A percentile compares a stretch with the other conserved stretches of the same genome.
phyloP scores from a whole-genome alignment of 345 rosid species.

The Gossypium anomalum region DNA sequence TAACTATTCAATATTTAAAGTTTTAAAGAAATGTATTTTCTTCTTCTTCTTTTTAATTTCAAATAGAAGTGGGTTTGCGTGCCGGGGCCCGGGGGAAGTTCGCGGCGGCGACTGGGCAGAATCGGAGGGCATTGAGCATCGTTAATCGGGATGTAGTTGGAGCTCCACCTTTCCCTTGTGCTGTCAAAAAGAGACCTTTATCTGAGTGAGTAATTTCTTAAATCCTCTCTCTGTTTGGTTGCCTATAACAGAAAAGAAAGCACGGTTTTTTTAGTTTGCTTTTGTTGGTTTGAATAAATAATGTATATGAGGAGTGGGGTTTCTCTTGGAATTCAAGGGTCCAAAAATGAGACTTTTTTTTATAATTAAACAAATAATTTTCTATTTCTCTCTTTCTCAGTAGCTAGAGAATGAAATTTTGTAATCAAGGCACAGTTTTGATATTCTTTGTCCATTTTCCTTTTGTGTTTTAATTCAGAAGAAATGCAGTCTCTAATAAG shows the following conservation, averaged over 20 bases:
- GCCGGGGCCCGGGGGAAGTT: slow-evolving; percentile 59
- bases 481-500: slow-evolving; percentile 41
- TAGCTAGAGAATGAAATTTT: background rate
- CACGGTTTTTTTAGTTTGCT: background rate
- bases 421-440: background rate
- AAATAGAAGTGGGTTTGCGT: slow-evolving; percentile 41
- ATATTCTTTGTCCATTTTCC: background rate
- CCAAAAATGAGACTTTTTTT: background rate
- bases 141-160: slow-evolving; percentile 61
- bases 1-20: background rate
- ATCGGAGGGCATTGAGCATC: slow-evolving; percentile 65
- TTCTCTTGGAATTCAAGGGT: background rate
- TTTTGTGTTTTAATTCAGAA: slow-evolving; percentile 30
- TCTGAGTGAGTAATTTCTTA: slow-evolving; percentile 51
- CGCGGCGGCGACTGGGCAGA: slow-evolving; percentile 38
- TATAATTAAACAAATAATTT: no score
- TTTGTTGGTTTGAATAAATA: background rate
- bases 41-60: background rate
- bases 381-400: background rate
- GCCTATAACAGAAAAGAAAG: background rate
- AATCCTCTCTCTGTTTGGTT: slow-evolving; percentile 8
- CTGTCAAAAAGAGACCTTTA: slow-evolving; percentile 57
- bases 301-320: background rate
- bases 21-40: background rate
- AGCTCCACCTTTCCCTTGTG: slow-evolving; percentile 64